A percentile compares a stretch with the other conserved stretches of the same genome.
These are phyloP conservation scores for Apiotrichum mycotoxinovorans DNA, from an alignment of 1,284 basidiomycete genomes.

Conservation along the genomic window DNA sequence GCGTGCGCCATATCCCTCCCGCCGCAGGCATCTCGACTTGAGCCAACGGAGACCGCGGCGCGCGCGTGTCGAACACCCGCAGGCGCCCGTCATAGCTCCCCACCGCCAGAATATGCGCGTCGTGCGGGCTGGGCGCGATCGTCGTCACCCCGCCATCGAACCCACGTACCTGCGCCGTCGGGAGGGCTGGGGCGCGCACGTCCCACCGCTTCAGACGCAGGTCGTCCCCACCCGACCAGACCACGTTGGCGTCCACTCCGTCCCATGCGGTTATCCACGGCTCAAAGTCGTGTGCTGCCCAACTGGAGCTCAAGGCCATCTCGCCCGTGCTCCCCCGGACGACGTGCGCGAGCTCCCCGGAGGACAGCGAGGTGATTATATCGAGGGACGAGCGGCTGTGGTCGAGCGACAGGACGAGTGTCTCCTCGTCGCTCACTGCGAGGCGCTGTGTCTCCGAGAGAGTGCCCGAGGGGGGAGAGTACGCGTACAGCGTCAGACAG, in stretches of 20 bases:
- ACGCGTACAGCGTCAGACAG: slow-evolving; percentile 62
- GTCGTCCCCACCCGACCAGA: slow-evolving; percentile 95
- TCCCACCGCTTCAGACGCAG: slow-evolving; percentile 90
- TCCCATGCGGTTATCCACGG: slow-evolving; percentile 93
- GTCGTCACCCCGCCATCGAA: slow-evolving; percentile 92
- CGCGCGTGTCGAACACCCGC: slow-evolving; percentile 78
- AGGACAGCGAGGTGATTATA: slow-evolving; percentile 73
- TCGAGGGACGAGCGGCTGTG: slow-evolving; percentile 39
- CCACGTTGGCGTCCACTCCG: slow-evolving; percentile 68
- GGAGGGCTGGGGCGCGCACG: slow-evolving; percentile 61
- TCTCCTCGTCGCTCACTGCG: slow-evolving; percentile 59
- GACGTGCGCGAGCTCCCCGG: slow-evolving; percentile 66
- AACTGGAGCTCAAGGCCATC: slow-evolving; percentile 55
- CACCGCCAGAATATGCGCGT: slow-evolving; percentile 80
- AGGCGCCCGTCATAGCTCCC: slow-evolving; percentile 87
- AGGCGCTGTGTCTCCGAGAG: slow-evolving; percentile 52
- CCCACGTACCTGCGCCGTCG: slow-evolving; percentile 69
- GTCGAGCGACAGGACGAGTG: slow-evolving; percentile 79
- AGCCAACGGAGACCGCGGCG: slow-evolving; percentile 59
- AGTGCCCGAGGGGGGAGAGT: slow-evolving; percentile 43
- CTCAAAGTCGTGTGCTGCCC: slow-evolving; percentile 90
- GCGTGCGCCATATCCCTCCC: slow-evolving; percentile 92
- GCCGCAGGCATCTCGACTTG: slow-evolving; percentile 70
- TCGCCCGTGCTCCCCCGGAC: slow-evolving; percentile 50
- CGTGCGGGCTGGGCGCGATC: slow-evolving; percentile 76